Conservation (phyloP, 257 asterid species). For the Gentiana macrophylla region DNA sequence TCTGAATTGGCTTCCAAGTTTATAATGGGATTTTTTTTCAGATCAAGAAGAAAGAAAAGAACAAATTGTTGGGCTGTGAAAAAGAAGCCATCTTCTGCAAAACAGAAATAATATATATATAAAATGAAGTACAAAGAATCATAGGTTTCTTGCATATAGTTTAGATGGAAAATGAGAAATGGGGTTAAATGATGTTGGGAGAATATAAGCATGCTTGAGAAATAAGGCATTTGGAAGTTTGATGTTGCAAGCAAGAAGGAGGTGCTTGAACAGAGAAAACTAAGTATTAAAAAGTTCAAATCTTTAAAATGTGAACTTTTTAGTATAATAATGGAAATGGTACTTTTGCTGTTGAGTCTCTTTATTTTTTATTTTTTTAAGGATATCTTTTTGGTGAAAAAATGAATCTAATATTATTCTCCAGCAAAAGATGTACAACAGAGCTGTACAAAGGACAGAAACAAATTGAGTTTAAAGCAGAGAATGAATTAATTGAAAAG, state of each 20-base stretch:
- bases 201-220: conserved; percentile 79
- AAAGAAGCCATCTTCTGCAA: conserved; percentile 14
- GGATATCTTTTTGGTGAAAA: too few species aligned
- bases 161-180: conserved; percentile 25
- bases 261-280: conserved; percentile 36
- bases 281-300: conserved; percentile 33
- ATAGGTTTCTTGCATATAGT: conserved; percentile 64
- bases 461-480: too few species aligned
- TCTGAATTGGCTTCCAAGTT: not conserved
- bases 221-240: conserved; percentile 56
- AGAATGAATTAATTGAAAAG: too few species aligned
- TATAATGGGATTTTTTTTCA: conserved; percentile 9
- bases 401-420: too few species aligned
- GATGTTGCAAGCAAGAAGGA: conserved; percentile 55
- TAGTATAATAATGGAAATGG: too few species aligned
- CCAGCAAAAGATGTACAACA: too few species aligned
- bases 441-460: too few species aligned
- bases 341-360: too few species aligned
- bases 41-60: conserved; percentile 1
- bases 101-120: conserved; percentile 16
- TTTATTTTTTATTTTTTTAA: too few species aligned
- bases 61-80: conserved; percentile 3
- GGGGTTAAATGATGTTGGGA: conserved; percentile 34
- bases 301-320: conserved; percentile 3
- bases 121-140: conserved; percentile 53